Conservation (phyloP, 495 filamentous ascomycete genomes). For the Platismatia glauca region DNA sequence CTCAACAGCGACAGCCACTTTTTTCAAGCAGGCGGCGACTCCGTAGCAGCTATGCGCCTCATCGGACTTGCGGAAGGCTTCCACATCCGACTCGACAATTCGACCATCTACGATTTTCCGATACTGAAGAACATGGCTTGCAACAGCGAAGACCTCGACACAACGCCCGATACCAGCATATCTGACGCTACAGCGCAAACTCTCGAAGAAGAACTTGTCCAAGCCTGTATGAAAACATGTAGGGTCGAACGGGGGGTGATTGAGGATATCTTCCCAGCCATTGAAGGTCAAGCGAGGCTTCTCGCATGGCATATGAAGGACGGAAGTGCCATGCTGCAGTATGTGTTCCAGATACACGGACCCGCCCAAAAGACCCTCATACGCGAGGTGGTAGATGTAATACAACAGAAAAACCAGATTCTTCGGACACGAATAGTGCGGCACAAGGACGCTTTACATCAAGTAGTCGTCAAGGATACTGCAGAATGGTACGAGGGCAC, state of each 20-base stretch:
- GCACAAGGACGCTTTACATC: not conserved
- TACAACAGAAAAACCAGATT: conserved; percentile 2
- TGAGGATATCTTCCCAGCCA: conserved; percentile 9
- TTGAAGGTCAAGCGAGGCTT: not conserved
- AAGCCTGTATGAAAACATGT: not conserved
- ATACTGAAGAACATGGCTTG: conserved; percentile 3
- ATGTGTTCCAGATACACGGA: not conserved
- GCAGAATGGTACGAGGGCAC: not conserved
- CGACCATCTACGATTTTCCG: not conserved
- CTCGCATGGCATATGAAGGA: not conserved
- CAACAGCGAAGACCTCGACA: not conserved
- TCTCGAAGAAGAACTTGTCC: not conserved
- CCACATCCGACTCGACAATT: not conserved
- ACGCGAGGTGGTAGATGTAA: not conserved
- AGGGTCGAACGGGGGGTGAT: not conserved
- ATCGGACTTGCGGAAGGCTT: not conserved
- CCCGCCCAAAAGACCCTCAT: not conserved
- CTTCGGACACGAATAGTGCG: not conserved
- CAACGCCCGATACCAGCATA: not conserved
- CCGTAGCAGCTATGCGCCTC: conserved; percentile 10
- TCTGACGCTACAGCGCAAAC: not conserved
- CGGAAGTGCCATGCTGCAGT: not conserved
- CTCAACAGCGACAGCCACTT: conserved; percentile 5
- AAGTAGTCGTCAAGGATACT: conserved; percentile 1
- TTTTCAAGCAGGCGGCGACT: conserved; percentile 14